Evolutionary conservation across 345 rosid genomes (phyloP).

Genomic region (Firmiana major): DNA sequence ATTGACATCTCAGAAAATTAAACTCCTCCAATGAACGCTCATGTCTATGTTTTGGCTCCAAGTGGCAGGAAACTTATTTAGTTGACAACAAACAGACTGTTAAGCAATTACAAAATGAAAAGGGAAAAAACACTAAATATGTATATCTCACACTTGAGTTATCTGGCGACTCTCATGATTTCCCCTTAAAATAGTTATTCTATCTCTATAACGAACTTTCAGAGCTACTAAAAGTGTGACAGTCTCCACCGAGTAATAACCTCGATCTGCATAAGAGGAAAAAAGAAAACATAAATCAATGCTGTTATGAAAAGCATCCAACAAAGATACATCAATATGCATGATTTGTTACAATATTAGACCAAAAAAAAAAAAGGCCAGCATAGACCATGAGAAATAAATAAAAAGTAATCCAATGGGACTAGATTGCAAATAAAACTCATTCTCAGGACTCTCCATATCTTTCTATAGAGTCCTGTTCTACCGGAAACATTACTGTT

Average conservation of each 20-base stretch:
- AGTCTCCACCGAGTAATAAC: conserved; percentile 63
- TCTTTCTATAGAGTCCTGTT: not conserved
- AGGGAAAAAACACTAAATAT: not conserved
- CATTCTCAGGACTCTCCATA: not conserved
- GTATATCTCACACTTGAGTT: conserved; percentile 54
- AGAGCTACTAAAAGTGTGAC: conserved; percentile 56
- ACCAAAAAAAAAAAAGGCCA: not conserved
- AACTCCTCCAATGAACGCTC: not conserved
- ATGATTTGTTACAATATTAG: not conserved
- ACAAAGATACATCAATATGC: not conserved
- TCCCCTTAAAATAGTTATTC: conserved; percentile 58
- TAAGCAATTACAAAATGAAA: not conserved
- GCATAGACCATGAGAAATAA: not conserved
- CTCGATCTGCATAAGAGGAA: conserved; percentile 44
- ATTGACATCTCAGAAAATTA: not conserved
- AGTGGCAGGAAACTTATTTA: not conserved
- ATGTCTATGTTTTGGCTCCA: not conserved
- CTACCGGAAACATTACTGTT: not conserved
- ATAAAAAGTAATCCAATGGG: not conserved
- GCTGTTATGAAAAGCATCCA: not conserved
- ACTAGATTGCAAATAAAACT: not conserved
- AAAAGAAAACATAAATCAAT: not conserved
- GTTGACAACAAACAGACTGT: not conserved
- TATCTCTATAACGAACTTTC: conserved; percentile 59
- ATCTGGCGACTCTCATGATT: conserved; percentile 67